A percentile compares a stretch with the other conserved stretches of the same genome.
Evolutionary conservation across 331 rosid species (phyloP).

Genomic region (Rosa hybrid): DNA sequence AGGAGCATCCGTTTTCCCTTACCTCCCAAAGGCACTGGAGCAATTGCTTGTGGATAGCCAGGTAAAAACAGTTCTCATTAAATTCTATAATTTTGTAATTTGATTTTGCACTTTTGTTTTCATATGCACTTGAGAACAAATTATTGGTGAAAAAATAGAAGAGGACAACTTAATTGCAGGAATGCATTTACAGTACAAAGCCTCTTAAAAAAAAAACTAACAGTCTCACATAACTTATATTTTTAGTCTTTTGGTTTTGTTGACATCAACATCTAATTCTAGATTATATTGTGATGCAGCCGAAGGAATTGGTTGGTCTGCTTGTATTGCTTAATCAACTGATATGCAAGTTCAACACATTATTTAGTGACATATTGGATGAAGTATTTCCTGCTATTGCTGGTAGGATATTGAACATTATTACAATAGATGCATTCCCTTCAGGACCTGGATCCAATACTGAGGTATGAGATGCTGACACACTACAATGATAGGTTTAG

Average conservation of each 20-base stretch:
- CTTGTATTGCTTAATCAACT: conserved; percentile 87
- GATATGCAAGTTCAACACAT: conserved; percentile 86
- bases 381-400: conserved; percentile 81
- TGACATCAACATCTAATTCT: conserved; percentile 6
- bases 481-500: background rate
- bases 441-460: conserved; percentile 82
- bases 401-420: conserved; percentile 65
- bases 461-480: conserved; percentile 58
- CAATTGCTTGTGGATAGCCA: conserved; percentile 88
- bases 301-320: conserved; percentile 80
- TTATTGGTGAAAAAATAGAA: background rate
- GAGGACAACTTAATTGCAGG: background rate
- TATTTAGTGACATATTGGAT: conserved; percentile 71
- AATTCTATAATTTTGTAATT: background rate
- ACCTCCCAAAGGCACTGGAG: conserved; percentile 89
- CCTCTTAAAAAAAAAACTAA: background rate
- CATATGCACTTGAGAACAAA: conserved; percentile 21
- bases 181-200: background rate
- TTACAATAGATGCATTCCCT: conserved; percentile 75
- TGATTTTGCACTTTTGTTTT: background rate
- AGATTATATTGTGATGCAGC: conserved; percentile 53
- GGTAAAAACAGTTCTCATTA: conserved; percentile 44
- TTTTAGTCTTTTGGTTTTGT: conserved; percentile 2
- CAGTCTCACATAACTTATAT: background rate
- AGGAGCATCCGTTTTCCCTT: conserved; percentile 88